phyloP scores from a whole-genome alignment of 768 basidiomycete genomes.

The Calocybe indica region DNA sequence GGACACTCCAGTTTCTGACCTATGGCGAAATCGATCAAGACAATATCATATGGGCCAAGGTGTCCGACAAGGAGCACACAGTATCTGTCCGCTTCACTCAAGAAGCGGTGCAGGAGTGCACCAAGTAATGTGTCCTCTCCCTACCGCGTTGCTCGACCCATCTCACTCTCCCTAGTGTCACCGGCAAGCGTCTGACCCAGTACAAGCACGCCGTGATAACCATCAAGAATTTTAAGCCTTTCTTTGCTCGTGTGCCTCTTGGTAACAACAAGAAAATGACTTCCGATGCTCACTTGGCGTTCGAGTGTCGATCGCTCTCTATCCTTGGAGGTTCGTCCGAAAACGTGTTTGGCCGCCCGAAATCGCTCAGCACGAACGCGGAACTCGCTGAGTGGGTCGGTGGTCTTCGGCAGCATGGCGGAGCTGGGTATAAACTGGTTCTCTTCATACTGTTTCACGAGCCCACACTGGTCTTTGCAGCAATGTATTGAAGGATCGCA shows the following conservation, averaged over 20 bases:
- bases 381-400: constrained; percentile 46
- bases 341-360: constrained; percentile 45
- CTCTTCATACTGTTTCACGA: neutral
- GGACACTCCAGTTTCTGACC: constrained; percentile 45
- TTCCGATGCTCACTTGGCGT: constrained; percentile 32
- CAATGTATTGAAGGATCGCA: constrained; percentile 41
- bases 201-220: constrained; percentile 39
- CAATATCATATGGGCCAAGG: constrained; percentile 51
- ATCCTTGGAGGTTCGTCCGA: constrained; percentile 39
- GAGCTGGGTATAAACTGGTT: constrained; percentile 47
- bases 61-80: constrained; percentile 50
- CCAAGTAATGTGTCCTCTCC: constrained; percentile 17
- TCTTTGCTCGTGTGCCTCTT: constrained; percentile 48
- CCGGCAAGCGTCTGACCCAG: constrained; percentile 34
- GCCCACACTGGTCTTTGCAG: constrained; percentile 14
- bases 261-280: constrained; percentile 34
- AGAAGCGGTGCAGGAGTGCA: constrained; percentile 41
- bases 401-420: constrained; percentile 51
- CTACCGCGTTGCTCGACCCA: neutral
- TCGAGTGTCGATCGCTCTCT: constrained; percentile 45
- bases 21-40: constrained; percentile 31
- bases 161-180: constrained; percentile 11
- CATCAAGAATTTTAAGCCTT: constrained; percentile 44
- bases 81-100: constrained; percentile 52
- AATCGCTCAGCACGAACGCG: constrained; percentile 32